These are phyloP conservation scores for Taxawa tesnikishii DNA, from an alignment of 2,329 filamentous ascomycete genomes.

Conservation along the genomic window DNA sequence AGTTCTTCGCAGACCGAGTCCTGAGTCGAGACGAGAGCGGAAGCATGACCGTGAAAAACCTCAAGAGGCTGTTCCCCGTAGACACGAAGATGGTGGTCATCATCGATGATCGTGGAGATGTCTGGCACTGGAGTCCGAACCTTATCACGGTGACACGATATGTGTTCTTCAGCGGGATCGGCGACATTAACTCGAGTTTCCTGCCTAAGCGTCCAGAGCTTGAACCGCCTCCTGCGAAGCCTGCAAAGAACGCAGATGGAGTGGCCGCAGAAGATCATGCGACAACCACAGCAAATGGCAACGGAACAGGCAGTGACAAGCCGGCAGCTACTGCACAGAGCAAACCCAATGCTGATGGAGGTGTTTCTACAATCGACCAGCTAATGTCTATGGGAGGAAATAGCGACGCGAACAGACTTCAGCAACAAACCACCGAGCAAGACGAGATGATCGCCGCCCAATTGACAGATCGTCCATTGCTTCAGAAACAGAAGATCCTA, in stretches of 20 bases:
- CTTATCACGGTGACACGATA: conserved; percentile 91
- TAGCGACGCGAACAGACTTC: conserved; percentile 54
- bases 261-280: conserved; percentile 1
- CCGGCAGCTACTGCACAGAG: not conserved
- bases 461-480: conserved; percentile 71
- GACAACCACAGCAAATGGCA: not conserved
- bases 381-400: conserved; percentile 63
- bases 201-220: conserved; percentile 59
- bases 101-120: conserved; percentile 92
- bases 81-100: conserved; percentile 99
- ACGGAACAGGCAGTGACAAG: not conserved
- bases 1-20: conserved; percentile 85
- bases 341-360: conserved; percentile 21
- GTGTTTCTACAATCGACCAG: conserved; percentile 54
- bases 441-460: conserved; percentile 81
- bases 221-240: conserved; percentile 15
- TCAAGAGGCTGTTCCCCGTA: conserved; percentile 85
- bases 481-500: conserved; percentile 85
- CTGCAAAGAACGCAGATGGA: conserved; percentile 5
- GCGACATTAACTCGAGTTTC: conserved; percentile 97
- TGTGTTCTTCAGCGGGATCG: conserved; percentile 96
- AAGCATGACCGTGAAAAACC: conserved; percentile 77
- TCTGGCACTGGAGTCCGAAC: conserved; percentile 89
- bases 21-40: conserved; percentile 96
- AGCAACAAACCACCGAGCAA: conserved; percentile 72